Conservation (phyloP, 495 filamentous ascomycete genomes). For the Margaritispora aquatica region DNA sequence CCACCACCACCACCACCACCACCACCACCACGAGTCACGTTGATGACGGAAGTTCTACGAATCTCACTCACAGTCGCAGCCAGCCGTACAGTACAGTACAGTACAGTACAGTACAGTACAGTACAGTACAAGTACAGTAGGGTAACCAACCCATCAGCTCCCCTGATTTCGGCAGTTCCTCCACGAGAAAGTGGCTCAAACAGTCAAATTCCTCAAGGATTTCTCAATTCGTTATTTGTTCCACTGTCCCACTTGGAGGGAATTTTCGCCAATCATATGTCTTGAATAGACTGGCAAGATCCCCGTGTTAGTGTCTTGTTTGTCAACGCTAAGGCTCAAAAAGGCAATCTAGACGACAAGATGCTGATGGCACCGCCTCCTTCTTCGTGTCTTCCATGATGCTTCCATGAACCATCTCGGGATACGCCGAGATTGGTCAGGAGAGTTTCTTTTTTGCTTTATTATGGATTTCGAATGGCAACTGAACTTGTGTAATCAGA, state of each 20-base stretch:
- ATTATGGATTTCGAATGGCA: no score
- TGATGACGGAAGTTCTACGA: background rate
- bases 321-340: background rate
- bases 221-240: background rate
- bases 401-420: slow-evolving; percentile 8
- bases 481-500: background rate
- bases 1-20: no score
- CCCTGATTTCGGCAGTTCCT: background rate
- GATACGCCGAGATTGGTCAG: background rate
- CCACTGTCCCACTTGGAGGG: background rate
- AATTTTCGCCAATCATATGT: background rate
- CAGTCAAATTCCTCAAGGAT: background rate
- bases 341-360: slow-evolving; percentile 3
- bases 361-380: background rate
- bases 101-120: background rate
- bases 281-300: background rate
- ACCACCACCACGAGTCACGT: no score
- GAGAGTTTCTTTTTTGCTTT: background rate
- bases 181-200: background rate
- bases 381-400: slow-evolving; percentile 19
- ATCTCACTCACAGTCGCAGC: background rate
- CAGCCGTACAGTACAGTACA: background rate
- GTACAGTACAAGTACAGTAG: background rate
- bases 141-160: background rate
- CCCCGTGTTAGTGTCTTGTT: background rate